Evolutionary conservation across 352 stramenopile species (phyloP), one percentile per base, ranked within the genome.

Genomic region (Globisporangium perplexum): DNA sequence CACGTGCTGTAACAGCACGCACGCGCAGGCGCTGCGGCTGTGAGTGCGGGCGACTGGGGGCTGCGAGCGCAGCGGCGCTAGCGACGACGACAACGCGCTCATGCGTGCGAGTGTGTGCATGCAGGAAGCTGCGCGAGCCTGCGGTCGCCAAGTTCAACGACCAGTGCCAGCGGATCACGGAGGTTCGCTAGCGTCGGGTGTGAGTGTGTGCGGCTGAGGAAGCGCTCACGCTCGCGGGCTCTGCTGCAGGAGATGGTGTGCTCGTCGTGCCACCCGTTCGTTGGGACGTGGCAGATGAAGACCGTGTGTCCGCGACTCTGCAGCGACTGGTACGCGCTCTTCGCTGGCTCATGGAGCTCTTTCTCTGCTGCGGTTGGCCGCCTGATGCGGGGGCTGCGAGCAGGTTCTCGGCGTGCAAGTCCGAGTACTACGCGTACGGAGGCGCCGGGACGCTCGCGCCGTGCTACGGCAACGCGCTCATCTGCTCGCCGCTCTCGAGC

Each of bases 401-500:
- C 28, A 77, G 68, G 68, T 82, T 62, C 55, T 62, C 70, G 12
- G 71, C 81, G 50, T 93, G 83, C 57, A 74, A 83, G 50, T 57
- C 71, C 36, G 83, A 93, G 53, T 93, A 74, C 53, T 93, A 93
- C 54, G 69, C 78, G 31, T 83, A 86, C 47, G 60, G 65, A n/a
- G 74, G 68, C 20, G 59, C 74, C 5, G 79, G 80, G 8, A 72
- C 72, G 18, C 66, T 93, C 46, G 60, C 67, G 48, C 83, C 83
- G 47, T 93, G 83, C 65, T 93, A 90, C 50, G 83, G 83, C 42
- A 90, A 93, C 44, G 81, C 83, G 17, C 63, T 93, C 39, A 71
- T 93, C 36, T 93, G 83, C 55, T 93, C 83, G 33, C 81, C 71
- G 4, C 69, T 93, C 11, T 75, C 72, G 10, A 47, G 51, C 6